Evolutionary conservation across 768 basidiomycete species (phyloP).

Genomic region (Saitozyma sp.): DNA sequence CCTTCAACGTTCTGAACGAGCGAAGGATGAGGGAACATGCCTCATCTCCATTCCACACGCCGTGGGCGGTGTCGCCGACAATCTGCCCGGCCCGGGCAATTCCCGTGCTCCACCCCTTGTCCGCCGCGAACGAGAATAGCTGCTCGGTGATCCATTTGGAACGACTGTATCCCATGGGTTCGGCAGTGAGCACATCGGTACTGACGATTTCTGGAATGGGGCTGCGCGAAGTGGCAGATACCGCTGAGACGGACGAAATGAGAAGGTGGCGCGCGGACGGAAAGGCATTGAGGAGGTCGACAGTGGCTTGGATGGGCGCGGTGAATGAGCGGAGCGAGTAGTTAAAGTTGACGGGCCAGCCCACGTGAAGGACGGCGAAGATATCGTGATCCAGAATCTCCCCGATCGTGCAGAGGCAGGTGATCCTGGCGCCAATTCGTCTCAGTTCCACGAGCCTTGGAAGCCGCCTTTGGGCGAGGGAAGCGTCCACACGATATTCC

Average conservation of each 20-base stretch:
- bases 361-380: neutral
- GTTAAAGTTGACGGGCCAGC: constrained; percentile 1
- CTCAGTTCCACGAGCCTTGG: no score
- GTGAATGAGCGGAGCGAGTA: neutral
- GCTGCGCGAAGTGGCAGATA: neutral
- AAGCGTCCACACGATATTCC: neutral
- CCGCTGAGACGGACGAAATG: constrained; percentile 1
- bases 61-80: neutral
- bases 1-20: no score
- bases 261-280: neutral
- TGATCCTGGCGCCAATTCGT: no score
- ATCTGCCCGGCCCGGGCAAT: neutral
- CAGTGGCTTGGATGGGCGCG: neutral
- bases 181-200: neutral
- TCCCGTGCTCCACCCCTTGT: neutral
- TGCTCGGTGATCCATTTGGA: constrained; percentile 1
- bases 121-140: neutral
- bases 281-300: neutral
- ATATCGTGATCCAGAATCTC: neutral
- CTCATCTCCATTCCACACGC: constrained; percentile 1
- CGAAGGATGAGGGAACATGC: neutral
- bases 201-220: neutral
- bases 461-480: no score
- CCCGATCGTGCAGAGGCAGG: no score
- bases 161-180: neutral